phyloP scores from a whole-genome alignment of 306 rosid species.

The Lagenaria siceraria region DNA sequence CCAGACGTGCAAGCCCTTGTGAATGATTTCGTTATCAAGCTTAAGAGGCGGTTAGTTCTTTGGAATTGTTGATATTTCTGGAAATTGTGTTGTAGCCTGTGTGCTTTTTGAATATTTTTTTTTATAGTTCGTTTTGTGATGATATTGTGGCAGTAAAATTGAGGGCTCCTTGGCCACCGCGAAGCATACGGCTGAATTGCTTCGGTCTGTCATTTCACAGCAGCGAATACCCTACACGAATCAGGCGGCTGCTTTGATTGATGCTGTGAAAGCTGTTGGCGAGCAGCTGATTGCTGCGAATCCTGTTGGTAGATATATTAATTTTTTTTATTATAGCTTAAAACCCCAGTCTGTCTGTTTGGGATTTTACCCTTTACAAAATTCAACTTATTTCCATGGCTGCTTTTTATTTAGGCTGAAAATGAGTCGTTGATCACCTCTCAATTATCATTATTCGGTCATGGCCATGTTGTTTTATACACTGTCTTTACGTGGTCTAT shows the following conservation, averaged over 20 bases:
- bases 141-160: constrained; percentile 46
- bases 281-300: constrained; percentile 89
- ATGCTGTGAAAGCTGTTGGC: constrained; percentile 78
- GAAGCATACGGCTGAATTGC: constrained; percentile 70
- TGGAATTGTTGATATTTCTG: not conserved
- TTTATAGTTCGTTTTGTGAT: not conserved
- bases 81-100: not conserved
- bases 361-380: not conserved
- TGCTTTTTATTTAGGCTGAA: not conserved
- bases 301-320: constrained; percentile 59
- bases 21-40: constrained; percentile 62
- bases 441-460: not conserved
- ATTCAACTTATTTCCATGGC: not conserved
- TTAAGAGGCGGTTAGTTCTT: constrained; percentile 55
- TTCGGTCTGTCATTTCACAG: constrained; percentile 73
- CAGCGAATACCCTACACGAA: constrained; percentile 73
- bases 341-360: not conserved
- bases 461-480: not conserved
- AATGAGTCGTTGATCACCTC: not conserved
- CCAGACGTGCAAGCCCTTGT: constrained; percentile 78
- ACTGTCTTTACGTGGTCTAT: not conserved
- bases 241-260: constrained; percentile 70
- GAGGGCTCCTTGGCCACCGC: constrained; percentile 95
- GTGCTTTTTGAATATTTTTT: not conserved
- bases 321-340: not conserved